Evolutionary conservation across 441 rosid species (phyloP).

Genomic region (Populus hybrid): DNA sequence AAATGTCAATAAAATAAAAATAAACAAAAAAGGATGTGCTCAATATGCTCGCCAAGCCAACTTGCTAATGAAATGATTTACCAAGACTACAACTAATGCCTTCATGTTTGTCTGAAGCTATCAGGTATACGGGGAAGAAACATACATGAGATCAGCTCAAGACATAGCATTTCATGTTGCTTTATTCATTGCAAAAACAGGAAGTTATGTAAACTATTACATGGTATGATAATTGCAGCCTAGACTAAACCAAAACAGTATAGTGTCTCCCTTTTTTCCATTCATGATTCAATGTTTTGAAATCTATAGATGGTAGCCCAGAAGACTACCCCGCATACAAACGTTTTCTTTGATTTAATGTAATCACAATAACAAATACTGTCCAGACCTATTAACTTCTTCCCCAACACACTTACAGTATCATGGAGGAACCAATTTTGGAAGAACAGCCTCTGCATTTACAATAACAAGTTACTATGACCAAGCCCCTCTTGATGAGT

Average conservation of each 20-base stretch:
- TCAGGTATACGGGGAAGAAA: constrained; percentile 55
- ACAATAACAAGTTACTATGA: constrained; percentile 65
- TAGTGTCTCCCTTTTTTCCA: not conserved
- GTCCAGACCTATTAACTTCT: not conserved
- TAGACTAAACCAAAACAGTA: not conserved
- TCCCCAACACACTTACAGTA: constrained; percentile 38
- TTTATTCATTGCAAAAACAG: constrained; percentile 61
- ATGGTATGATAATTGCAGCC: constrained; percentile 45
- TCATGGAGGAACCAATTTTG: constrained; percentile 89
- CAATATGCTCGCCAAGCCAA: not conserved
- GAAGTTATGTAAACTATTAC: constrained; percentile 75
- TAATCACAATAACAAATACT: not conserved
- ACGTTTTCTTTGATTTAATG: not conserved
- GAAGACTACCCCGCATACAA: not conserved
- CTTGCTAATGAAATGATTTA: not conserved
- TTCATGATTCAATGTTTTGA: not conserved
- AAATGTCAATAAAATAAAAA: not conserved
- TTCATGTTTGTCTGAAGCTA: constrained; percentile 37
- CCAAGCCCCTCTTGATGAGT: constrained; percentile 81
- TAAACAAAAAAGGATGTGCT: too few relatives aligned
- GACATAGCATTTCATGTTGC: constrained; percentile 78
- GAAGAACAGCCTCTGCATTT: constrained; percentile 60
- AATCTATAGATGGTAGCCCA: not conserved
- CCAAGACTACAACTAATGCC: not conserved
- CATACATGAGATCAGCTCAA: constrained; percentile 48